These are phyloP conservation scores for Cenococcum geophilum DNA, from an alignment of 495 filamentous ascomycete genomes.

Conservation along the genomic window DNA sequence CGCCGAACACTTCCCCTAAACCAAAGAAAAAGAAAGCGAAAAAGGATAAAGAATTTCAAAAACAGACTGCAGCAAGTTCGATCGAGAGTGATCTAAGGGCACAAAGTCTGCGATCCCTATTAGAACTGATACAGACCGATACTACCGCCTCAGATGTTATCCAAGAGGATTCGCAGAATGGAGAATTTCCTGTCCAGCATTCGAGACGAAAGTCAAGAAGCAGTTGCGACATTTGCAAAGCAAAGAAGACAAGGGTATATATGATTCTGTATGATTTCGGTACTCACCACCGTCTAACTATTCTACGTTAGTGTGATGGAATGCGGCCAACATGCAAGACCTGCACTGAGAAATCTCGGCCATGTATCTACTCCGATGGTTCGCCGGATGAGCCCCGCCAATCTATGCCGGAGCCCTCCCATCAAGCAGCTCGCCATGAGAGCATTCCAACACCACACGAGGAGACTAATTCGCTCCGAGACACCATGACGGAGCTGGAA, in stretches of 20 bases:
- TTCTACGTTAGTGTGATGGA: slow-evolving; percentile 23
- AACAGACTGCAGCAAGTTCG: slow-evolving; percentile 15
- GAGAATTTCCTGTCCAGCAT: neutral
- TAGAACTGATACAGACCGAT: slow-evolving; percentile 28
- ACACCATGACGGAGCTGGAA: slow-evolving; percentile 16
- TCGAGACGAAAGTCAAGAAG: slow-evolving; percentile 13
- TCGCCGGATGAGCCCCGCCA: slow-evolving; percentile 10
- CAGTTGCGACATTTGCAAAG: slow-evolving; percentile 28
- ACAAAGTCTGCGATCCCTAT: slow-evolving; percentile 28
- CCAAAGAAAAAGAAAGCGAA: slow-evolving; percentile 23
- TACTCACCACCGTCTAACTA: neutral
- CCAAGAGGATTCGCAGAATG: slow-evolving; percentile 9
- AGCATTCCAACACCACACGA: slow-evolving; percentile 12
- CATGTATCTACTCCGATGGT: slow-evolving; percentile 23
- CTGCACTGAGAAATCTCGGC: slow-evolving; percentile 24
- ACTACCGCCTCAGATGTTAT: slow-evolving; percentile 2
- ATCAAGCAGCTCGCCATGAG: slow-evolving; percentile 2
- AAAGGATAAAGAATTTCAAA: slow-evolving; percentile 12
- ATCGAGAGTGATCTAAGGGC: slow-evolving; percentile 29
- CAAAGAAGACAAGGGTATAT: slow-evolving; percentile 28
- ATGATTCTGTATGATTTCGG: neutral
- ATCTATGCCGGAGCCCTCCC: neutral
- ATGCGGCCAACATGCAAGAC: slow-evolving; percentile 22
- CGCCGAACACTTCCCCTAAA: slow-evolving; percentile 9
- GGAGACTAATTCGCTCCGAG: slow-evolving; percentile 10